Evolutionary conservation across 2,329 filamentous ascomycete species (phyloP), one percentile per base, ranked within the genome.

Genomic region (Hypocrella siamensis): DNA sequence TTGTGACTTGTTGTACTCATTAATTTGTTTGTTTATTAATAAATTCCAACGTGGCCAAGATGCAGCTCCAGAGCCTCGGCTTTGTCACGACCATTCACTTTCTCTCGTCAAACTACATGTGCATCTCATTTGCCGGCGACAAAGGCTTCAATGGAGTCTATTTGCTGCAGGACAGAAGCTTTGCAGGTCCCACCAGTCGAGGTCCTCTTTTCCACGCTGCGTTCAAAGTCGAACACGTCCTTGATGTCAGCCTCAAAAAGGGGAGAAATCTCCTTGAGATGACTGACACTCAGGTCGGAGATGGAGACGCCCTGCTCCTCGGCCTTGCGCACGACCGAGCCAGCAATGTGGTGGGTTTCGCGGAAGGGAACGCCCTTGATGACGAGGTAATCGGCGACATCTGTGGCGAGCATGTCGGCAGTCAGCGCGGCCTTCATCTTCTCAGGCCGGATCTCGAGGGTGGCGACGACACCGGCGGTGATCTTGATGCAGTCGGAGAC

Each of bases 401-500:
- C 74, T 2, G 70, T 74, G 11, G 83, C 83, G 3, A 93, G 69
- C 81, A 93, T 90, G 48, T 82, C 79, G 7, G 79, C 79, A 6
- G 82, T 77, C 9, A 93, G 64, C 0, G 82, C 78, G 14, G 77
- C 79, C 38, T 62, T 58, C 84, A 93, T 93, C 57, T 75, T 78
- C 39, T 80, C 74, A 0, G 79, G 72, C 45, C 71, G 65, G 38
- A 79, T 66, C 5, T 61, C 69, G 9, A 92, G 61, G 0, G 82
- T 92, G 1, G 73, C 71, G 4, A 93, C 63, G 5, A 92, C 78
- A 33, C 85, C 80, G 17, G 79, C 80, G 18, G 81, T 80, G 44
- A 93, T 93, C 53, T 79, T 74, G 33, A 92, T 67, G 47, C 79
- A 84, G 61, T 92, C 79, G 35, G 67, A 69, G 38, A 90, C 67